Evolutionary conservation across 129 eudicot genomes (phyloP).

Genomic region (Escallonia herrerae): DNA sequence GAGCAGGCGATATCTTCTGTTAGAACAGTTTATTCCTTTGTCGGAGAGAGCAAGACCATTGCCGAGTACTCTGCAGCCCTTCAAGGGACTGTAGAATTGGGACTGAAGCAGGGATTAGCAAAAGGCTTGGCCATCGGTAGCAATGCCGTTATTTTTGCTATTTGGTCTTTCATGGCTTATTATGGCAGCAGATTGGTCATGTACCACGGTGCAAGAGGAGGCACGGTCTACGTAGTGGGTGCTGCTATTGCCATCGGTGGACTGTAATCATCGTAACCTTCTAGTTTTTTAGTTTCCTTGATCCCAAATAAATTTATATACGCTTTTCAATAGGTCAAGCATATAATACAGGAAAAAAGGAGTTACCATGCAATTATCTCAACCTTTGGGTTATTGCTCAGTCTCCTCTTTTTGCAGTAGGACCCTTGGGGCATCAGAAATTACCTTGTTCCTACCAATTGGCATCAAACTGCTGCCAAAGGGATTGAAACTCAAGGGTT

Average conservation of each 20-base stretch:
- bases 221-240: constrained; percentile 40
- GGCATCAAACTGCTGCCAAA: too few species aligned
- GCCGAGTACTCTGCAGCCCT: constrained; percentile 42
- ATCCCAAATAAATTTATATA: too few species aligned
- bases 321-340: too few species aligned
- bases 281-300: neutral
- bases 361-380: too few species aligned
- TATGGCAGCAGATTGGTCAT: constrained; percentile 47
- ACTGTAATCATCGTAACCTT: constrained; percentile 16
- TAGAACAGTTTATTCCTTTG: constrained; percentile 48
- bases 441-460: too few species aligned
- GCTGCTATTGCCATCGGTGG: constrained; percentile 26
- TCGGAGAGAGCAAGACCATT: constrained; percentile 37
- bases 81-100: constrained; percentile 29
- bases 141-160: constrained; percentile 21
- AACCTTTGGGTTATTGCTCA: too few species aligned
- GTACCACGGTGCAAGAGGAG: constrained; percentile 50
- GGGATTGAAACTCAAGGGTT: too few species aligned
- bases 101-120: constrained; percentile 40
- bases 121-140: constrained; percentile 46
- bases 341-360: too few species aligned
- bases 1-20: constrained; percentile 40
- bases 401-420: too few species aligned
- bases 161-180: constrained; percentile 39
- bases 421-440: too few species aligned